Base-by-base conservation (phyloP, 139 green algal genomes). In the Coelastrella sp. region DNA sequence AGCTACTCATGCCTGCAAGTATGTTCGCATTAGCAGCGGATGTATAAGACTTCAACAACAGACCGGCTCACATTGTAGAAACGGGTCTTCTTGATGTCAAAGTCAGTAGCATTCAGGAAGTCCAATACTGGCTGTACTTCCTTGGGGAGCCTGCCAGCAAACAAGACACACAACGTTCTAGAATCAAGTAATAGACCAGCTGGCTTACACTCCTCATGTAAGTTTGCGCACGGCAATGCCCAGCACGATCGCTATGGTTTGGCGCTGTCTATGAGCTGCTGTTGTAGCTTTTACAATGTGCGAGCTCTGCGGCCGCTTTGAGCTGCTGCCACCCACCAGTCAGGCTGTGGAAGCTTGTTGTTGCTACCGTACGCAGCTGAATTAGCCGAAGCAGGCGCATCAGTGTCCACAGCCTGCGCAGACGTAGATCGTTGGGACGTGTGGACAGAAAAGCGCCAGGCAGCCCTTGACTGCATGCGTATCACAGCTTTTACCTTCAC, bases 81-180 rank as follows among this genome's bases (percentile, higher is more conserved):
- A 21, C 53, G 53, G 27, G 40, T 79, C 72, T 84, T 40, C 78
- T 84, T 34, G n/a, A 84, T 48, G 59, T 84, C 72, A 66, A 84
- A 84, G 41, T 84, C 59, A 34, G 60, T 84, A 8, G n/a, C 35
- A 64, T 63, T 76, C 40, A 84, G 60, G 41, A 84, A 84, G 35
- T 74, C 30, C 13, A 76, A 9, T 8, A 38, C 57, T n/a, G 57
- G 59, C 37, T 32, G 51, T 34, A 53, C 78, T 34, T 71, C 75
- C 62, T 63, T 8, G 23, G 23, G 30, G 3, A 80, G 25, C n/a
- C 50, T 57, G 25, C 25, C 51, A 82, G 53, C 45, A 57, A 9
- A 57, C 15, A 57, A 23, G 11, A 13, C 45, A 9, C 11, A 9
- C 11, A 57, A 13, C 15, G 45, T 23, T 57, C 15, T 13, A 57